These are phyloP conservation scores for Leptographium radiaticola DNA, from an alignment of 2,329 filamentous ascomycete species.

Conservation along the genomic window DNA sequence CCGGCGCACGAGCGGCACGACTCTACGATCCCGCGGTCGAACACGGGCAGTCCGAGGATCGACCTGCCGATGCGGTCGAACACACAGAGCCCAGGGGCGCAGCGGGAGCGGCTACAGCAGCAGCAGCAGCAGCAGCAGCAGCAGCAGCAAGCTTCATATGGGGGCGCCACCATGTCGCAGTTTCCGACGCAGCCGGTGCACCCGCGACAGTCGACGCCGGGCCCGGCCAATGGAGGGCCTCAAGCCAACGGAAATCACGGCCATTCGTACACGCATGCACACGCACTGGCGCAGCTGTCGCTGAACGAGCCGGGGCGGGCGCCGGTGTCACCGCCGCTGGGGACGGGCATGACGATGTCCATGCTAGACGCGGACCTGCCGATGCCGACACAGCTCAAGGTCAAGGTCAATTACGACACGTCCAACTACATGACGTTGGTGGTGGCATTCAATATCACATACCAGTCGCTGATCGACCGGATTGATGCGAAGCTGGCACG, in stretches of 20 bases:
- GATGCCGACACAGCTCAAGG: conserved; percentile 69
- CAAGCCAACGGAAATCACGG: neutral
- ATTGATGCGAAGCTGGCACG: conserved; percentile 91
- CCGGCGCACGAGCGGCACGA: conserved; percentile 39
- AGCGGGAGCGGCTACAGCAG: conserved; percentile 43
- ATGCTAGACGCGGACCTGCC: conserved; percentile 27
- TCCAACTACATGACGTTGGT: conserved; percentile 92
- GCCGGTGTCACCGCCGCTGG: conserved; percentile 18
- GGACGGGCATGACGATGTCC: conserved; percentile 24
- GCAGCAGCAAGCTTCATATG: conserved; percentile 29
- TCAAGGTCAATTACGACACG: conserved; percentile 79
- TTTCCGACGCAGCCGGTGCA: conserved; percentile 43
- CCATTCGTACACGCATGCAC: neutral
- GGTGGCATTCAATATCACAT: conserved; percentile 88
- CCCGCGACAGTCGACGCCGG: conserved; percentile 31
- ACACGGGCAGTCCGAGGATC: conserved; percentile 64
- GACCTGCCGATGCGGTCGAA: conserved; percentile 54
- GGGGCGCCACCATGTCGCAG: conserved; percentile 39
- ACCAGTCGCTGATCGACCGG: conserved; percentile 83
- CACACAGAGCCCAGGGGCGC: conserved; percentile 57
- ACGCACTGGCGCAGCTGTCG: neutral
- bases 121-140: conserved; percentile 31
- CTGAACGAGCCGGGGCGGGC: conserved; percentile 19
- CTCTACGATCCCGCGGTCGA: conserved; percentile 58
- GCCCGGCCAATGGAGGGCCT: conserved; percentile 16